Percentiles rank a stretch among this genome's conserved stretches.
Evolutionary conservation across 2,329 filamentous ascomycete species (phyloP).

Genomic region (Fusarium mangiferae): DNA sequence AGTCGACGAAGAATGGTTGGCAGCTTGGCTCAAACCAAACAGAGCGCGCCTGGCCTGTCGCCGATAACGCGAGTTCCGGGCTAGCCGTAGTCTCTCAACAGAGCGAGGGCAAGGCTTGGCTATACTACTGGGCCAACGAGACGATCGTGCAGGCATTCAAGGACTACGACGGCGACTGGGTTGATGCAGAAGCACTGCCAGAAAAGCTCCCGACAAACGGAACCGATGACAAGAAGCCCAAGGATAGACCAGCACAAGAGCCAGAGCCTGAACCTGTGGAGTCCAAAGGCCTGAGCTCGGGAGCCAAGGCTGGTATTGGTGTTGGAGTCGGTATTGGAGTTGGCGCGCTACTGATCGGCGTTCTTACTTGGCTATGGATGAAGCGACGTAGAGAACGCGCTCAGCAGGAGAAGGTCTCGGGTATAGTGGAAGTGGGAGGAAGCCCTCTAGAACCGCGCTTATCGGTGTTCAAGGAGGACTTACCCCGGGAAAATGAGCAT

Average conservation of each 20-base stretch:
- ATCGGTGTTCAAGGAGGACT: background rate
- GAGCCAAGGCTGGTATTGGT: background rate
- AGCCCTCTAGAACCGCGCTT: background rate
- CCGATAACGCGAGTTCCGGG: background rate
- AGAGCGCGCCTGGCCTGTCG: background rate
- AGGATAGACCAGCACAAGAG: background rate
- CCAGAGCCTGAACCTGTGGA: background rate
- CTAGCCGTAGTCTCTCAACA: conserved; percentile 1
- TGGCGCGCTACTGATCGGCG: background rate
- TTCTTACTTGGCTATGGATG: background rate
- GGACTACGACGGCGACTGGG: background rate
- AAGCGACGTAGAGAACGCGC: background rate
- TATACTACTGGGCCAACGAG: conserved; percentile 12
- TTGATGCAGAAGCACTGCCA: background rate
- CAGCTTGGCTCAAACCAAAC: conserved; percentile 1
- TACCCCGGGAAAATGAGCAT: background rate
- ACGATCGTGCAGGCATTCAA: conserved; percentile 5
- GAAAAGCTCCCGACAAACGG: background rate
- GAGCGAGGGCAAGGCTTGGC: background rate
- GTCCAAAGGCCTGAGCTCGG: background rate
- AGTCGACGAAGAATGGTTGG: background rate
- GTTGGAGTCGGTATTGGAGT: background rate
- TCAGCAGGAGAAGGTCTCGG: background rate
- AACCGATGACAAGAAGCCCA: background rate
- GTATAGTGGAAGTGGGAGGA: background rate